These are phyloP conservation scores for Fusarium sublunatum DNA, from an alignment of 2,329 filamentous ascomycete genomes.

Conservation along the genomic window DNA sequence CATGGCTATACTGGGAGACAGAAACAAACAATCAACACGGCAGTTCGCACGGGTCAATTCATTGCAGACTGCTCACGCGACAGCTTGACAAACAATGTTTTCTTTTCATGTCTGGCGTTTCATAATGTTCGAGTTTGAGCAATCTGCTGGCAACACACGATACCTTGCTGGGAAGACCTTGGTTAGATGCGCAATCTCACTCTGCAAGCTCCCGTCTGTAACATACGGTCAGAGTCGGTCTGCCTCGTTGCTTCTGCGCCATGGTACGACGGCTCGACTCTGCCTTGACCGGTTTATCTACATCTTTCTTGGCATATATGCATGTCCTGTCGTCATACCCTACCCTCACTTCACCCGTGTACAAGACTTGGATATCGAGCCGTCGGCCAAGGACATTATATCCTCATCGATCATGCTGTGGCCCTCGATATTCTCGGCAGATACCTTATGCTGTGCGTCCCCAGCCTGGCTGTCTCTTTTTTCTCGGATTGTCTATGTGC, in stretches of 20 bases:
- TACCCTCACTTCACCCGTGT: slow-evolving; percentile 8
- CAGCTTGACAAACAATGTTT: neutral
- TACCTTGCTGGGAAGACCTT: slow-evolving; percentile 12
- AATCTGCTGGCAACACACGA: slow-evolving; percentile 21
- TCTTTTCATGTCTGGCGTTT: neutral
- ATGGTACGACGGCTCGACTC: neutral
- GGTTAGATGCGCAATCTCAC: slow-evolving; percentile 27
- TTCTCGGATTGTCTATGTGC: slow-evolving; percentile 11
- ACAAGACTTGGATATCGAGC: slow-evolving; percentile 4
- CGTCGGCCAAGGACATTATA: slow-evolving; percentile 1
- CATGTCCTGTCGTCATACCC: slow-evolving; percentile 3
- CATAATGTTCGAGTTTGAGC: neutral
- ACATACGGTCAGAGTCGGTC: slow-evolving; percentile 3
- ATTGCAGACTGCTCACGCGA: slow-evolving; percentile 9
- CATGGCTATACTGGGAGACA: neutral
- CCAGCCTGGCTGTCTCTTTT: neutral
- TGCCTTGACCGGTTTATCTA: slow-evolving; percentile 1
- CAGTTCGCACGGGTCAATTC: slow-evolving; percentile 24
- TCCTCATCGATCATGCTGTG: slow-evolving; percentile 7
- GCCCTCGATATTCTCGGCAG: slow-evolving; percentile 5
- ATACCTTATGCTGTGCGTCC: slow-evolving; percentile 15
- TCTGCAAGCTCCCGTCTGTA: slow-evolving; percentile 19
- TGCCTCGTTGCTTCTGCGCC: slow-evolving; percentile 9
- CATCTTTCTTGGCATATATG: slow-evolving; percentile 8
- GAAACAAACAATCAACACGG: neutral